Evolutionary conservation across 2,329 filamentous ascomycete species (phyloP), one percentile per base, ranked within the genome.

Genomic region (Bretziella fagacearum): DNA sequence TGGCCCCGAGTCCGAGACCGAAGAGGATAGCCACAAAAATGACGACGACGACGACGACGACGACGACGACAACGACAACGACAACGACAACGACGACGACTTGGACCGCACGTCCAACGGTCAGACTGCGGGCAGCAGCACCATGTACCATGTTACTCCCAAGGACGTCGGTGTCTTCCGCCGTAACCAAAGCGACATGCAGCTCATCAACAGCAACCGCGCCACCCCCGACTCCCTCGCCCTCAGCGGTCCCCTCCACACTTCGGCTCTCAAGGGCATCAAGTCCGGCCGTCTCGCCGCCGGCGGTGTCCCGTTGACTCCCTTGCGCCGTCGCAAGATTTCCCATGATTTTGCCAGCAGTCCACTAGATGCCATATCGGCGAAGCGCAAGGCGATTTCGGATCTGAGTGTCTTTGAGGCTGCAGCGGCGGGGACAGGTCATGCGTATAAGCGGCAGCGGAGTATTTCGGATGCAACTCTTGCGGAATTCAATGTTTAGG

Each of bases 81-180:
- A 82, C 55, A 74, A 81, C 4, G 7, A 15, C n/a, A 15, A 44
- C 13, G 41, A 44, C 15, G 15, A 20, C n/a, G 35, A 39, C 17
- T 22, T 20, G 15, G 35, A 39, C 13, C 35, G 17, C 35, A 20
- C 17, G 18, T 39, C 35, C 35, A 37, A 20, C 8, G 35, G 17
- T 22, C 10, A 39, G 11, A 10, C n/a, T 13, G 23, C n/a, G 7
- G 18, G 35, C 3, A 17, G 18, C n/a, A 7, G 20, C 4, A 26
- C 25, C 7, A 58, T 62, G 8, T 74, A 86, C 32, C 77, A 81
- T 55, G 73, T 76, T 53, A 74, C 74, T 50, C 62, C 69, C 6
- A 73, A 78, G 48, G 74, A 80, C 11, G 82, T 91, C 29, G 81
- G 81, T 30, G 81, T 83, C 1, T 93, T 91, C 68, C 82, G 82